Evolutionary conservation across 371 early-diverging fungal genomes (phyloP), one percentile per base, ranked within the genome.

Genomic region (Nematocida displodere): DNA sequence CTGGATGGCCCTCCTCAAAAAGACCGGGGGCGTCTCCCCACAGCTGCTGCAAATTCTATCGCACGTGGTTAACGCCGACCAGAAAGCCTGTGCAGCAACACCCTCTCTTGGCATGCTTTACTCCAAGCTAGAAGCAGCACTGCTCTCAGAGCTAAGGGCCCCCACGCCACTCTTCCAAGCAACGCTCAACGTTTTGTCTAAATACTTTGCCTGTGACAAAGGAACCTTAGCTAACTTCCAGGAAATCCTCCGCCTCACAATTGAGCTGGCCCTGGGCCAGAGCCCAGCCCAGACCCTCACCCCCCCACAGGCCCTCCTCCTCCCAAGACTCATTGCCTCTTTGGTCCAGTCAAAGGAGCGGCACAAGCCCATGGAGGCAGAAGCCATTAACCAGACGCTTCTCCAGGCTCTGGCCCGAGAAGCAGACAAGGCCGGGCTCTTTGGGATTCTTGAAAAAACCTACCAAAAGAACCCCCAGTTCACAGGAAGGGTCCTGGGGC

Each of bases 291-390:
- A n/a, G n/a, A n/a, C n/a, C n/a, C n/a, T n/a, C n/a, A n/a, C n/a
- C n/a, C n/a, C n/a, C n/a, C n/a, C n/a, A n/a, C n/a, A n/a, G n/a
- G n/a, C n/a, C n/a, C n/a, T n/a, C n/a, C n/a, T n/a, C n/a, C n/a
- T n/a, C n/a, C n/a, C n/a, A n/a, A n/a, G n/a, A n/a, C n/a, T n/a
- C n/a, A n/a, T n/a, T n/a, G 24, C 61, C 28, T 13, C 62, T 46
- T 62, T 71, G 11, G 58, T 71, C 61, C 48, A 37, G 50, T 71
- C 75, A 22, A 40, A 46, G 34, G 13, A 58, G 15, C n/a, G 46
- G 0, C 58, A 42, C 33, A 55, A 31, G n/a, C 75, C 61, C 15
- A 37, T 62, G 22, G 75, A 71, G 24, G 75, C 75, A 59, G 75
- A 71, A 58, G 62, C 20, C 0, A 71, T 71, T 3, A 71, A 71